Evolutionary conservation across 2,329 filamentous ascomycete species (phyloP).

Genomic region (Cladosporium sp.): DNA sequence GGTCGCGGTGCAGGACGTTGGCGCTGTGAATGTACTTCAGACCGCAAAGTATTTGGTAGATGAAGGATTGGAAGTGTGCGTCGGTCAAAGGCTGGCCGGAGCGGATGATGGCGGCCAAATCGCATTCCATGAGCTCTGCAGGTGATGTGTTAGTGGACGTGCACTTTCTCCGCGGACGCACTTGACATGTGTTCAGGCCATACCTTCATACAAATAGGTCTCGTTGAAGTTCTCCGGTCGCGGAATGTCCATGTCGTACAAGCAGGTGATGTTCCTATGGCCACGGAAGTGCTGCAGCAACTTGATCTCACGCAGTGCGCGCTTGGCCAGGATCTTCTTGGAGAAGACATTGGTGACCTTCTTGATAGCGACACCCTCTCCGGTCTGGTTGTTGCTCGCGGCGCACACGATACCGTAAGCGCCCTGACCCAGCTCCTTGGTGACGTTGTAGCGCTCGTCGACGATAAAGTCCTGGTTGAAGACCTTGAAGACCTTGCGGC

Average conservation of each 20-base stretch:
- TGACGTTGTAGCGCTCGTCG: conserved; percentile 96
- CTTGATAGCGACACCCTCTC: conserved; percentile 96
- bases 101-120: conserved; percentile 94
- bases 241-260: conserved; percentile 99
- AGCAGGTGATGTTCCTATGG: conserved; percentile 74
- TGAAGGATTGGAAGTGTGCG: conserved; percentile 99
- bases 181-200: conserved; percentile 23
- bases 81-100: conserved; percentile 96
- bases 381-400: conserved; percentile 84
- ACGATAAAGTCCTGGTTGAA: conserved; percentile 99
- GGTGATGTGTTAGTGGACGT: background rate
- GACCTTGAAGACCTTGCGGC: conserved; percentile 96
- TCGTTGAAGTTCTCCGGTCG: conserved; percentile 98
- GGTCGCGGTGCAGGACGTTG: conserved; percentile 92
- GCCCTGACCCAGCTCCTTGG: conserved; percentile 96
- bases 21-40: conserved; percentile 99
- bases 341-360: conserved; percentile 99
- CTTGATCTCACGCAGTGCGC: conserved; percentile 96
- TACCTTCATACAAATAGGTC: conserved; percentile 97
- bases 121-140: conserved; percentile 97
- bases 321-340: conserved; percentile 99
- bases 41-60: conserved; percentile 96
- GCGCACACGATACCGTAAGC: conserved; percentile 99
- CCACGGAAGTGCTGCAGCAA: conserved; percentile 91
- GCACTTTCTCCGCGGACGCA: background rate